Conservation (phyloP, 768 basidiomycete genomes). For the Phaeotremella skinneri region DNA sequence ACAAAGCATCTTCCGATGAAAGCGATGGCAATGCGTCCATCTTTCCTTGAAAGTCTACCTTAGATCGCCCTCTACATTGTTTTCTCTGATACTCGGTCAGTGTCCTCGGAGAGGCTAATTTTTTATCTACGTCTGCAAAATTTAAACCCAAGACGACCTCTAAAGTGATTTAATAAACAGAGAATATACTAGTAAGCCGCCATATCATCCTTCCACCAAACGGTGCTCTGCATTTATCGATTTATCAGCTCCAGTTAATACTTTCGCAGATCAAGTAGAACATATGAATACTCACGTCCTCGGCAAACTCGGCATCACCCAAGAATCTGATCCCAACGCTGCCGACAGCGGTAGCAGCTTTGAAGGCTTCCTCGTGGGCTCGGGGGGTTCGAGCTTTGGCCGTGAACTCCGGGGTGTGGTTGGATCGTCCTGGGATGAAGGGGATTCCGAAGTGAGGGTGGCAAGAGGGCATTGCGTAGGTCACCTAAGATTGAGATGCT, state of each 20-base stretch:
- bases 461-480: constrained; percentile 12
- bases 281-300: constrained; percentile 18
- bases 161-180: too few relatives aligned
- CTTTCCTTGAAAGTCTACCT: too few relatives aligned
- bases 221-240: background rate
- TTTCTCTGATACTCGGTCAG: too few relatives aligned
- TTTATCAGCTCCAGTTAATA: too few relatives aligned
- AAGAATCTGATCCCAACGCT: constrained; percentile 27
- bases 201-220: constrained; percentile 11
- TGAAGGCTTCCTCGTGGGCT: constrained; percentile 41
- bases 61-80: too few relatives aligned
- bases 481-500: constrained; percentile 6
- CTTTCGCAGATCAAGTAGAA: constrained; percentile 3
- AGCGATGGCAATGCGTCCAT: too few relatives aligned
- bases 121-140: too few relatives aligned
- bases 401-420: constrained; percentile 40
- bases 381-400: constrained; percentile 27
- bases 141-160: too few relatives aligned
- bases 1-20: too few relatives aligned
- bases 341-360: constrained; percentile 34
- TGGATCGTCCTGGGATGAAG: constrained; percentile 18
- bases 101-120: too few relatives aligned
- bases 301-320: constrained; percentile 20
- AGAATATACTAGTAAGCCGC: background rate
- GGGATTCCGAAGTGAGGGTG: constrained; percentile 25